Base-by-base conservation (phyloP, 768 basidiomycete genomes). In the Hydnum rufescens region DNA sequence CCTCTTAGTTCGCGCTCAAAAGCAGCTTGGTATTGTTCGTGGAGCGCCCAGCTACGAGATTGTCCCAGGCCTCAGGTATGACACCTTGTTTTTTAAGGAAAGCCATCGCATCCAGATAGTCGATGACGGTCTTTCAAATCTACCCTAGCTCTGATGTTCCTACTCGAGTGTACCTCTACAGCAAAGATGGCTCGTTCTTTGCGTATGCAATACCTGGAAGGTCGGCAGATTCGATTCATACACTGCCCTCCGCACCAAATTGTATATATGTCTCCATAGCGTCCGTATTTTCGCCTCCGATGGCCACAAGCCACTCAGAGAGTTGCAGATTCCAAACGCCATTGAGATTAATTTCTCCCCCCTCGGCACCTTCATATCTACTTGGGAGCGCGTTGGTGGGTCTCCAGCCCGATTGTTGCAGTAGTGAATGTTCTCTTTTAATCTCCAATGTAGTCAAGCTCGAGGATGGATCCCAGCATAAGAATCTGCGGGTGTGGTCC, bases 311-410 rank as follows among this genome's bases (percentile, higher is more conserved):
- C 49, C 88, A 53, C 70, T 90, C 55, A 76, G 76, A 58, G 82
- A 88, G 61, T 75, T 93, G 55, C 65, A 72, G 43, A 68, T 85
- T 49, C 72, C 80, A 60, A 83, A 80, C 60, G 74, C 83, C 56
- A 63, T 89, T 51, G 95, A 96, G 62, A 64, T 96, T 59, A 74
- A 74, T 60, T 95, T 99, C 67, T 97, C 93, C 4, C 92, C 95
- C 5, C 76, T 83, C 55, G 92, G 88, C 34, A 88, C 84, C 0
- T 96, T 87, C 65, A 62, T 99, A 42, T 92, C 88, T 51, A 92
- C 87, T 46, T 97, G 92, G 87, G 92, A 96, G 68, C 77, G 95
- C 54, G 86, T 82, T 58, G 70, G 78, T 79, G 60, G 50, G 72
- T 64, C 51, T 48, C 44, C 47, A 46, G 34, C 22, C 23, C 13